Evolutionary conservation across 345 rosid species (phyloP).

Genomic region (Viola odorata): DNA sequence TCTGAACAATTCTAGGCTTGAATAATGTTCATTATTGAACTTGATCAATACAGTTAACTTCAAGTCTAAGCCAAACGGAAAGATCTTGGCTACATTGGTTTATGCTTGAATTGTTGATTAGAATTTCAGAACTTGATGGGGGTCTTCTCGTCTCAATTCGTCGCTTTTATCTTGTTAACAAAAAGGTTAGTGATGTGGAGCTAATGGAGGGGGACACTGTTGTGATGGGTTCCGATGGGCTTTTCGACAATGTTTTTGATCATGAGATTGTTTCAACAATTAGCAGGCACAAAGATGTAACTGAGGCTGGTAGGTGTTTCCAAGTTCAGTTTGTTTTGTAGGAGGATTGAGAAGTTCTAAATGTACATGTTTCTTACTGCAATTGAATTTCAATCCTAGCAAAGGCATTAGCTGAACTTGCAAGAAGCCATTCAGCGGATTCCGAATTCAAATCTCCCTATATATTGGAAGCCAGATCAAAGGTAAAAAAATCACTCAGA

Average conservation of each 20-base stretch:
- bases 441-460: conserved; percentile 75
- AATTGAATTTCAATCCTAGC: conserved; percentile 42
- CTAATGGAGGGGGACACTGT: conserved; percentile 55
- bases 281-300: conserved; percentile 33
- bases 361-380: conserved; percentile 10
- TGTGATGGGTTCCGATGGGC: conserved; percentile 90
- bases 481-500: conserved; percentile 32
- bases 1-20: too few relatives aligned
- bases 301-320: conserved; percentile 52
- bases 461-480: conserved; percentile 66
- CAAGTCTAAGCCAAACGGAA: too few relatives aligned
- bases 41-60: too few relatives aligned
- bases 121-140: not conserved
- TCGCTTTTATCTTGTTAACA: conserved; percentile 7
- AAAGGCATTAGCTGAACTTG: conserved; percentile 74
- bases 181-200: conserved; percentile 61
- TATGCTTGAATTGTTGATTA: too few relatives aligned
- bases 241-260: conserved; percentile 79
- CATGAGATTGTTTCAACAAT: conserved; percentile 60
- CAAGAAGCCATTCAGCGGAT: conserved; percentile 59
- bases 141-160: conserved; percentile 1
- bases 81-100: too few relatives aligned
- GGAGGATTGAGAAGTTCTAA: conserved; percentile 1
- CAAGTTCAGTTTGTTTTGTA: not conserved
- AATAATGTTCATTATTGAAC: too few relatives aligned